These are phyloP conservation scores for Aureobasidium mangrovei DNA, from an alignment of 2,329 filamentous ascomycete genomes.

Conservation along the genomic window DNA sequence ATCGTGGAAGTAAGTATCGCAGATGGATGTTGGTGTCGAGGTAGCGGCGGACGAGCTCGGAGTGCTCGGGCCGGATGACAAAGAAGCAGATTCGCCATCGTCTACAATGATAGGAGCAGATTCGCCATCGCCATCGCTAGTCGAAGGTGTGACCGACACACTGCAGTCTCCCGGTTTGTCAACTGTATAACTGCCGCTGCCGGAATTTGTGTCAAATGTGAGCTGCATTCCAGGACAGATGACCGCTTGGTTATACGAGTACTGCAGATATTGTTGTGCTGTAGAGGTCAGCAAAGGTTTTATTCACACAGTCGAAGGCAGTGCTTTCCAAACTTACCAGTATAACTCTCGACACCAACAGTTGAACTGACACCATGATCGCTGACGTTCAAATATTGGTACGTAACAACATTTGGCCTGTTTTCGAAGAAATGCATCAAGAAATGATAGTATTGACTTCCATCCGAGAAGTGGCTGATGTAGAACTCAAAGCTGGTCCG, in stretches of 20 bases:
- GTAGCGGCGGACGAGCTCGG: background rate
- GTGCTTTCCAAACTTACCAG: background rate
- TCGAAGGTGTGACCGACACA: background rate
- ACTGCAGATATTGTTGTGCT: background rate
- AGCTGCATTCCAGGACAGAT: slow-evolving; percentile 7
- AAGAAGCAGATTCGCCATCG: background rate
- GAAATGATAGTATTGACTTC: slow-evolving; percentile 18
- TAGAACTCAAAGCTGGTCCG: slow-evolving; percentile 18
- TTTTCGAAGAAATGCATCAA: slow-evolving; percentile 3
- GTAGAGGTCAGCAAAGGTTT: background rate
- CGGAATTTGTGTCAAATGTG: background rate
- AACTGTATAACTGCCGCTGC: background rate
- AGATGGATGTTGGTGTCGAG: background rate
- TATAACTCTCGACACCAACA: slow-evolving; percentile 12
- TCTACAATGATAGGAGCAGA: background rate
- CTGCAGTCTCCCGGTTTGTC: background rate
- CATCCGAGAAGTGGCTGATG: slow-evolving; percentile 1
- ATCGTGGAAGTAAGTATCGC: background rate
- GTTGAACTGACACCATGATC: slow-evolving; percentile 14
- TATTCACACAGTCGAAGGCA: background rate
- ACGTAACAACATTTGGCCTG: slow-evolving; percentile 7
- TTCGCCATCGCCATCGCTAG: background rate
- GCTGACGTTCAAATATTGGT: slow-evolving; percentile 16
- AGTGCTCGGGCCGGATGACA: background rate
- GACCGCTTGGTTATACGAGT: slow-evolving; percentile 12